A percentile compares a stretch with the other conserved stretches of the same genome.
These are phyloP conservation scores for Agrocybe praecox DNA, from an alignment of 768 basidiomycete genomes.

Conservation along the genomic window DNA sequence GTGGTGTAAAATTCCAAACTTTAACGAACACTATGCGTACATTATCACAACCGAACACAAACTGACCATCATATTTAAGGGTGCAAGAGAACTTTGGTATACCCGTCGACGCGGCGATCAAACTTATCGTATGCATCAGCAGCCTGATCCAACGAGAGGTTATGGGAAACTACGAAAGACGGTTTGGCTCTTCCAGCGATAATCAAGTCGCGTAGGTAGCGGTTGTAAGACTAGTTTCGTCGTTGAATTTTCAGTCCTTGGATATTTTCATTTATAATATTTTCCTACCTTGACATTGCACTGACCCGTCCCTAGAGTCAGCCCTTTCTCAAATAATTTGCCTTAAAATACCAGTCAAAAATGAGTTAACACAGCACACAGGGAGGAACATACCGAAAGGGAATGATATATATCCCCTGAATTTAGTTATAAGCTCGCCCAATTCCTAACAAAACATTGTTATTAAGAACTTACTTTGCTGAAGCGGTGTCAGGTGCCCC, in stretches of 20 bases:
- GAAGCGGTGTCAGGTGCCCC: slow-evolving; percentile 55
- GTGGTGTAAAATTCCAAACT: too few relatives aligned
- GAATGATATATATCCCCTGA: slow-evolving; percentile 52
- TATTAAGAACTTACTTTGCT: slow-evolving; percentile 39
- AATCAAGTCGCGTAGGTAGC: slow-evolving; percentile 56
- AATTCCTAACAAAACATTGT: not conserved
- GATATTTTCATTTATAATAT: too few relatives aligned
- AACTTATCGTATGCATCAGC: slow-evolving; percentile 55
- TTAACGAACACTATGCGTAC: too few relatives aligned
- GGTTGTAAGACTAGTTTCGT: slow-evolving; percentile 52
- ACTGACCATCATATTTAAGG: slow-evolving; percentile 32
- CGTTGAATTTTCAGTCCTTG: too few relatives aligned
- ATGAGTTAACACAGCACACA: not conserved
- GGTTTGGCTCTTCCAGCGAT: slow-evolving; percentile 55
- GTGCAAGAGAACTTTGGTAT: slow-evolving; percentile 53
- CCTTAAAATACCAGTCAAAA: slow-evolving; percentile 16
- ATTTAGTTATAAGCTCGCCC: not conserved
- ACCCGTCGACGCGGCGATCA: slow-evolving; percentile 53
- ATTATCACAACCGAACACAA: too few relatives aligned
- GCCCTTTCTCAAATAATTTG: slow-evolving; percentile 57
- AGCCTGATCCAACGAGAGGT: slow-evolving; percentile 49
- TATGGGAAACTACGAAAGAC: slow-evolving; percentile 56
- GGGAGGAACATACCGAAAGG: slow-evolving; percentile 38
- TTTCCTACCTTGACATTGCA: slow-evolving; percentile 53
- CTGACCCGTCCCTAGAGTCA: slow-evolving; percentile 56